Percentiles rank a stretch among this genome's conserved stretches.
Conservation (phyloP, 2,329 filamentous ascomycete species). For the Penicillium sp. region DNA sequence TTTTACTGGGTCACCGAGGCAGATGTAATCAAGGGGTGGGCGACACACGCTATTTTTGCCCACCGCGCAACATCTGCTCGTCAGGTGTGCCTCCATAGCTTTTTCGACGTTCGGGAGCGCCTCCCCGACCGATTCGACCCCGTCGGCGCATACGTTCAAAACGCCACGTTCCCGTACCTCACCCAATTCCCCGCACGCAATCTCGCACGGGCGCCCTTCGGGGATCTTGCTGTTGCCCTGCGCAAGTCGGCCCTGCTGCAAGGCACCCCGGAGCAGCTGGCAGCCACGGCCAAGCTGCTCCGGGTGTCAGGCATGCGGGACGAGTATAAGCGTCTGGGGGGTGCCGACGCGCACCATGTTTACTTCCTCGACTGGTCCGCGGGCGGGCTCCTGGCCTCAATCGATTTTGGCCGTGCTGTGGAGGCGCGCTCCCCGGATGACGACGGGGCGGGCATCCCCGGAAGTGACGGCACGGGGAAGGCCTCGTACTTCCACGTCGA, state of each 20-base stretch:
- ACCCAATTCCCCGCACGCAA: background rate
- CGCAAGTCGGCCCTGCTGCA: background rate
- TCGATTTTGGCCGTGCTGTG: slow-evolving; percentile 2
- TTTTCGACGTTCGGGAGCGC: background rate
- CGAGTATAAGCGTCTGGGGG: background rate
- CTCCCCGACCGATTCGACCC: background rate
- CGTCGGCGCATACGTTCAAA: background rate
- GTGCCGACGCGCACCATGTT: background rate
- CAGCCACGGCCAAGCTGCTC: background rate
- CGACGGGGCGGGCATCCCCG: background rate
- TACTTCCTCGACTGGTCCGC: background rate
- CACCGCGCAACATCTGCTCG: background rate
- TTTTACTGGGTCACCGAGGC: background rate
- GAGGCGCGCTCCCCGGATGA: background rate
- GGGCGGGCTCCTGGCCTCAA: background rate
- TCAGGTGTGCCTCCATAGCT: background rate
- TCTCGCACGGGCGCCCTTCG: background rate
- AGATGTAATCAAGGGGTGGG: slow-evolving; percentile 4
- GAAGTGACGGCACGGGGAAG: background rate
- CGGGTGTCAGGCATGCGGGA: background rate
- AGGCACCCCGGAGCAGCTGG: background rate
- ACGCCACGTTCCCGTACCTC: slow-evolving; percentile 2
- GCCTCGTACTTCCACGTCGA: slow-evolving; percentile 3
- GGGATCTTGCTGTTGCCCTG: background rate
- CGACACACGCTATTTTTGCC: background rate